Evolutionary conservation across 2,329 filamentous ascomycete genomes (phyloP), one percentile per base, ranked within the genome.

Genomic region (Clarireedia paspali): DNA sequence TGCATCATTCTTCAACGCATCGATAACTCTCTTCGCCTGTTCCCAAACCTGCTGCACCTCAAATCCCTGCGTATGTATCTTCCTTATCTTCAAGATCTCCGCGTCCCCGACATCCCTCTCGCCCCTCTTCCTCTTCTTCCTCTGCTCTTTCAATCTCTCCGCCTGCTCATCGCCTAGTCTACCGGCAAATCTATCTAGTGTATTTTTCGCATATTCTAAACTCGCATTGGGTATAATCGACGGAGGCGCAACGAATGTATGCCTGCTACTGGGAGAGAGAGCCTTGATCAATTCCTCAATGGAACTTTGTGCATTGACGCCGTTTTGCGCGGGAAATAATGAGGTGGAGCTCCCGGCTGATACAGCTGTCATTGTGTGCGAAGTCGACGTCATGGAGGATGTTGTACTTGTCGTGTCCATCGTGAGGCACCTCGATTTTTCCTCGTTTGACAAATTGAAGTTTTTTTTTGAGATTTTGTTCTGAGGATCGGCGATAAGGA

Each of bases 1-100:
- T 3, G 81, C 74, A 65, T 85, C 78, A 17, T 74, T 70, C 45
- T 74, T 74, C 6, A 84, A 73, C 47, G 84, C 81, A 60, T 87
- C 79, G 56, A 97, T 84, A 20, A 97, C 89, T 64, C 88, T 83
- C 67, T 85, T 86, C 7, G 90, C 88, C 74, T 99, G 94, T 71
- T 96, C 89, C 88, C 92, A 99, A 45, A 99, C 85, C 72, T 97
- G 92, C 20, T 85, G 83, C 10, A 88, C 85, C 64, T 88, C 88
- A 64, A 97, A 96, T 0, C 92, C 94, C 56, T 95, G 84, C 6
- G 90, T 77, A 69, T 96, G 88, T 15, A 99, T 76, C 71, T 88
- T 91, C 65, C 88, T 85, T 65, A 96, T 75, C 65, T 90, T 90
- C 60, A 96, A 68, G 1, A 87, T 74, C 36, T 71, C 70, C 34